Conservation (phyloP, 139 green algal species). For the Chlorella sp. region DNA sequence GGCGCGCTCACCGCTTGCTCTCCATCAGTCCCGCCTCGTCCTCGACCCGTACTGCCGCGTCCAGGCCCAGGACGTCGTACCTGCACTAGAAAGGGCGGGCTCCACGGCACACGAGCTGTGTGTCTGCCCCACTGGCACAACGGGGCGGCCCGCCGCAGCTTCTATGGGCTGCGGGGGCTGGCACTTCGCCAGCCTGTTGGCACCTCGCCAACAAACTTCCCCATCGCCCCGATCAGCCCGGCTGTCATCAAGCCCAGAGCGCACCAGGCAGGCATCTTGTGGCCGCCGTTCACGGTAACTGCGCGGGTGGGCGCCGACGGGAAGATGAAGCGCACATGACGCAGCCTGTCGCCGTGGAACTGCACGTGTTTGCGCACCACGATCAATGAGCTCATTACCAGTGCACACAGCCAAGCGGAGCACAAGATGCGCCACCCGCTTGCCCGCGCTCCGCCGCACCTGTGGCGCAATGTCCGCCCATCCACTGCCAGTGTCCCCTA, state of each 20-base stretch:
- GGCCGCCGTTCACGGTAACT: slow-evolving; percentile 57
- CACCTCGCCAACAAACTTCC: not conserved
- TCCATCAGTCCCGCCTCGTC: slow-evolving; percentile 47
- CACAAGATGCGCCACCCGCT: too few relatives aligned
- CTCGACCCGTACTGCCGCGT: slow-evolving; percentile 42
- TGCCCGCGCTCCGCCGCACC: not conserved
- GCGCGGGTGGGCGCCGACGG: slow-evolving; percentile 43
- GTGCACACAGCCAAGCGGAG: not conserved
- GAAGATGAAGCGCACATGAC: slow-evolving; percentile 50
- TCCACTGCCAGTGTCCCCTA: not conserved
- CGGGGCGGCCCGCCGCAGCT: too few relatives aligned
- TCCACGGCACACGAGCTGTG: not conserved
- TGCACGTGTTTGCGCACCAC: not conserved
- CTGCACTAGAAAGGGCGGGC: not conserved
- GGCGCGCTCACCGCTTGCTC: slow-evolving; percentile 31
- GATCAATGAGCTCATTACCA: not conserved
- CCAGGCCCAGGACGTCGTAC: slow-evolving; percentile 51
- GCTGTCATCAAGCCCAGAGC: not conserved
- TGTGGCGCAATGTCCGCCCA: slow-evolving; percentile 24
- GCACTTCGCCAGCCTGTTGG: not conserved
- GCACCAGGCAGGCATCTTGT: slow-evolving; percentile 48
- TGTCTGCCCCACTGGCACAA: too few relatives aligned
- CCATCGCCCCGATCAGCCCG: not conserved
- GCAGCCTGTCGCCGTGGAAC: not conserved
- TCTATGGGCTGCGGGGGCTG: not conserved